Evolutionary conservation across 2,329 filamentous ascomycete species (phyloP), one percentile per base, ranked within the genome.

Genomic region (Fusarium torreyae): DNA sequence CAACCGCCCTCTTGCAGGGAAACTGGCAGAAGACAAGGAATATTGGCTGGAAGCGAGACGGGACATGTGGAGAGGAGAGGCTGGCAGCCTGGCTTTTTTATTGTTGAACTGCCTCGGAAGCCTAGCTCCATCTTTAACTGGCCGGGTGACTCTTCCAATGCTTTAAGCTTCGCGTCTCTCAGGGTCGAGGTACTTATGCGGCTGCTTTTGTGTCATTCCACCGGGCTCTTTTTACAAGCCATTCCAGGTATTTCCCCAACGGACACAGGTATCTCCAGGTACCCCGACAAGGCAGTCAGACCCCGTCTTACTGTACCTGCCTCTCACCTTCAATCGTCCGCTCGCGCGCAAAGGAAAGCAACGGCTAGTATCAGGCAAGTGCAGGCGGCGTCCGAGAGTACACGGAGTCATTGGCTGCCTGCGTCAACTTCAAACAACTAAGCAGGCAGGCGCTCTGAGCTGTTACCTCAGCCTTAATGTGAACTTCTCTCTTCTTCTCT

Each of bases 391-490:
- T 50, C 44, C 39, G 44, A 45, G 39, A 51, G 40, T 31, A 45
- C 33, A 48, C 40, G 45, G 45, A 68, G 62, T 50, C 56, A 73
- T 74, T 74, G 72, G 72, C 56, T 74, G 70, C 71, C 72, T 74
- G 63, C 40, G 42, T 59, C 59, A 68, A 68, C 69, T 59, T 74
- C 67, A 69, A 62, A 69, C 71, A 63, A 49, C 60, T 63, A 63
- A 63, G 69, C 68, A 67, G 63, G 66, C 63, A 54, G 60, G 45
- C 64, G 22, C 20, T 24, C 60, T 60, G 49, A 49, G 55, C 50
- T 57, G 56, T 45, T 66, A 62, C 69, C 71, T 73, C 60, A 70
- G 66, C 60, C 52, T 64, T 66, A 60, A 52, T 59, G 36, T 39
- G 48, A 63, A 60, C 59, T 63, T 60, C 34, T 46, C 36, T 40